Evolutionary conservation across 1,139 yeast species (phyloP).

Genomic region (Pichia terricola): DNA sequence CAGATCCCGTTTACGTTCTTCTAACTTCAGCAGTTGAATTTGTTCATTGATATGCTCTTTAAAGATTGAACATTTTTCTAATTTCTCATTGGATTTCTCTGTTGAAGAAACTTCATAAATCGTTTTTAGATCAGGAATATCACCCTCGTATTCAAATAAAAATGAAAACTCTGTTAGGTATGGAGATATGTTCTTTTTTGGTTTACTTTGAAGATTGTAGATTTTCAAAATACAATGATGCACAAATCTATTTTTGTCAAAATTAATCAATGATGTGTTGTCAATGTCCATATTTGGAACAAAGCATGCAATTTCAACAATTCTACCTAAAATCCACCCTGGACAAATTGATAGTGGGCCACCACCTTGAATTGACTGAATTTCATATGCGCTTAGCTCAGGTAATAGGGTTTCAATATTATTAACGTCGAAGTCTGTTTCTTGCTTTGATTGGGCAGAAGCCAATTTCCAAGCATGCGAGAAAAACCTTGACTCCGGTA

Average conservation of each 20-base stretch:
- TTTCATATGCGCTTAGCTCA: constrained; percentile 3
- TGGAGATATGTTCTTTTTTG: constrained; percentile 11
- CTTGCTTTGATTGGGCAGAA: constrained; percentile 15
- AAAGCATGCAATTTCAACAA: constrained; percentile 56
- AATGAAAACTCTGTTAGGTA: constrained; percentile 20
- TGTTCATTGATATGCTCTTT: constrained; percentile 37
- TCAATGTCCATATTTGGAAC: constrained; percentile 59
- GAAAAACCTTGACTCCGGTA: constrained; percentile 73
- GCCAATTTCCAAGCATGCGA: constrained; percentile 61
- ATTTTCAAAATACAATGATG: constrained; percentile 48
- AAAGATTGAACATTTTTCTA: constrained; percentile 31
- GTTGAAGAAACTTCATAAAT: constrained; percentile 33
- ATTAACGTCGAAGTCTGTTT: constrained; percentile 7
- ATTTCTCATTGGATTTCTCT: constrained; percentile 32
- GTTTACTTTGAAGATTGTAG: constrained; percentile 27
- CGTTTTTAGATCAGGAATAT: constrained; percentile 17
- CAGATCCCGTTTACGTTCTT: constrained; percentile 24
- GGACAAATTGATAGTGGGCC: constrained; percentile 62
- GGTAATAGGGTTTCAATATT: constrained; percentile 13
- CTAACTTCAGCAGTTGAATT: constrained; percentile 41
- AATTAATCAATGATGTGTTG: constrained; percentile 49
- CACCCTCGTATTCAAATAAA: constrained; percentile 19
- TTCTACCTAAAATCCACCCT: constrained; percentile 63
- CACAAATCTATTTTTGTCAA: constrained; percentile 58
- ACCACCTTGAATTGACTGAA: constrained; percentile 2